A percentile compares a stretch with the other conserved stretches of the same genome.
Conservation (phyloP, 2,329 filamentous ascomycete species). For the Beauveria sp. region DNA sequence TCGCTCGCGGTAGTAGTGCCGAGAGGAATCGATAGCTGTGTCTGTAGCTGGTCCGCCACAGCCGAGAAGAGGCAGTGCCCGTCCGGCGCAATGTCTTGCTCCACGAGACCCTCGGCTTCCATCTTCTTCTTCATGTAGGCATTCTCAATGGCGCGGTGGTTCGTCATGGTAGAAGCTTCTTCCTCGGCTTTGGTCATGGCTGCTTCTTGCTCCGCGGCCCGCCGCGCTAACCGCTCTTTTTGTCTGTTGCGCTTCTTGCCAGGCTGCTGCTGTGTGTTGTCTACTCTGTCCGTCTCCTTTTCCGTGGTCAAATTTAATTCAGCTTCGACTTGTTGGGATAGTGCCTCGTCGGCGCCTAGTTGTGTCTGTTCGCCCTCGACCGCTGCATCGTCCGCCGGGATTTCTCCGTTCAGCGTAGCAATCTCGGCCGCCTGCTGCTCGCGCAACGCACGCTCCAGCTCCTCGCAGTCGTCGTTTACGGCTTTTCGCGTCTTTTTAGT, state of each 20-base stretch:
- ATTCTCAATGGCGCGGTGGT: constrained; percentile 64
- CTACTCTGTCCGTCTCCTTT: neutral
- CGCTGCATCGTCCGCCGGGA: constrained; percentile 13
- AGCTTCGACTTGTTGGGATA: constrained; percentile 16
- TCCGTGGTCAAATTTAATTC: constrained; percentile 16
- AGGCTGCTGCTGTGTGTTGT: constrained; percentile 15
- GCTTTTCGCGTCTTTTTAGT: constrained; percentile 78
- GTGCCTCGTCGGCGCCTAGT: constrained; percentile 14
- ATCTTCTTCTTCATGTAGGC: constrained; percentile 64
- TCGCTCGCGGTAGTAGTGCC: neutral
- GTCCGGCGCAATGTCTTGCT: constrained; percentile 79
- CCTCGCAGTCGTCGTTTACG: constrained; percentile 68
- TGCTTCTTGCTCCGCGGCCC: constrained; percentile 76
- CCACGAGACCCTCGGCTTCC: constrained; percentile 52
- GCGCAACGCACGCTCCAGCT: constrained; percentile 57
- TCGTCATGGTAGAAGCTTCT: constrained; percentile 68
- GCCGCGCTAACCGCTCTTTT: constrained; percentile 82
- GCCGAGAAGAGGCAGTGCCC: constrained; percentile 94
- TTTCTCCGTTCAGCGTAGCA: constrained; percentile 29
- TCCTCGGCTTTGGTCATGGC: constrained; percentile 58
- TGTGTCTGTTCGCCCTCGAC: constrained; percentile 15
- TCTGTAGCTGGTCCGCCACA: constrained; percentile 71
- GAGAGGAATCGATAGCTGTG: constrained; percentile 16
- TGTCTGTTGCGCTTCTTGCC: constrained; percentile 79
- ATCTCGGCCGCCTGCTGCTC: constrained; percentile 60